Conservation (phyloP, 2,329 filamentous ascomycete species). For the Colletotrichum destructivum region DNA sequence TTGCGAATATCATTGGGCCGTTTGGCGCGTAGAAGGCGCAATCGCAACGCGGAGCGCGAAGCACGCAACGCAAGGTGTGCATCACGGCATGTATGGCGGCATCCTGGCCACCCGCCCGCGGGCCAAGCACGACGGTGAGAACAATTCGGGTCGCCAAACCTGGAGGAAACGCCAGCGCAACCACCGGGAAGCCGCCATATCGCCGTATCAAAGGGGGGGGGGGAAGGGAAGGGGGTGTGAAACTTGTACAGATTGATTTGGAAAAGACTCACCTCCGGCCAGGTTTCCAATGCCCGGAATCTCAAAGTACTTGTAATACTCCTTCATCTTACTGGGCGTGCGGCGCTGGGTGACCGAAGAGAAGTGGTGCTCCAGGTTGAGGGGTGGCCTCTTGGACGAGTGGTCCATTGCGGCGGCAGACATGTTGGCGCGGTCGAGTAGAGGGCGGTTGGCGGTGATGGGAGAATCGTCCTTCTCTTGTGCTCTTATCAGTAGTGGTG, state of each 20-base stretch:
- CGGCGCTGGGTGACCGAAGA: slow-evolving; percentile 79
- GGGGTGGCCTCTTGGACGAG: slow-evolving; percentile 60
- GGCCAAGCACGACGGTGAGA: neutral
- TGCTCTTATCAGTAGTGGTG: neutral
- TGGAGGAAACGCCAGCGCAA: neutral
- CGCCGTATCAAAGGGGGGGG: neutral
- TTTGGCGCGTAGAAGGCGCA: neutral
- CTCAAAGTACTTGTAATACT: slow-evolving; percentile 87
- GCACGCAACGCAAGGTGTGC: slow-evolving; percentile 37
- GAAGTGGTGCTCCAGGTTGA: slow-evolving; percentile 85
- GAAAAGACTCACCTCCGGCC: slow-evolving; percentile 67
- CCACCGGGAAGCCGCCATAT: neutral
- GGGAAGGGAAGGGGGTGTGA: neutral
- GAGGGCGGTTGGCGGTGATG: neutral
- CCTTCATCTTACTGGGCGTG: slow-evolving; percentile 78
- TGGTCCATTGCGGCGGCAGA: slow-evolving; percentile 22
- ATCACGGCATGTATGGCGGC: slow-evolving; percentile 39
- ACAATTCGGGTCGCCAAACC: neutral
- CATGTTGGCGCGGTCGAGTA: slow-evolving; percentile 7
- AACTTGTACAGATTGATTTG: neutral
- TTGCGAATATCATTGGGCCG: slow-evolving; percentile 8
- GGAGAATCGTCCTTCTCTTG: neutral
- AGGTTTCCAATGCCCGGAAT: slow-evolving; percentile 75
- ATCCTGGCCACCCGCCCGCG: slow-evolving; percentile 9
- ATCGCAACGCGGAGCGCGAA: slow-evolving; percentile 5